These are phyloP conservation scores for Daldinia caldariorum DNA, from an alignment of 495 filamentous ascomycete species.

Conservation along the genomic window DNA sequence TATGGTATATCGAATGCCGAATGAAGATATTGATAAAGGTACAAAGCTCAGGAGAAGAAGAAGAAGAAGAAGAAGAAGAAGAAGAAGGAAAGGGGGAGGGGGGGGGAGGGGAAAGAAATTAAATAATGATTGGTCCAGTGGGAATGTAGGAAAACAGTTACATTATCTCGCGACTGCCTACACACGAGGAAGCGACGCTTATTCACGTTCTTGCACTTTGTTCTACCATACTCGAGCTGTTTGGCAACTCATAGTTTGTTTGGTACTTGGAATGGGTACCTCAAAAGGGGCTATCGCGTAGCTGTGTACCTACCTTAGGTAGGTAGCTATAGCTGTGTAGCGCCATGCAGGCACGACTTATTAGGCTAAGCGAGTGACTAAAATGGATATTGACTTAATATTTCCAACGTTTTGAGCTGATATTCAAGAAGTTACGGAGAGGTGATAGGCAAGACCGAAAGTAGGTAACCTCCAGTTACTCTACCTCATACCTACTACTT, in stretches of 20 bases:
- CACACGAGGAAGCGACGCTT: background rate
- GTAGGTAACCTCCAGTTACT: no score
- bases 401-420: background rate
- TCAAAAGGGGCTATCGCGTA: background rate
- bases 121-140: background rate
- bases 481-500: no score
- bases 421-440: background rate
- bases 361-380: no score
- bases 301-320: background rate
- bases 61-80: background rate
- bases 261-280: background rate
- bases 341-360: no score
- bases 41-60: background rate
- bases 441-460: background rate
- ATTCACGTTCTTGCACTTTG: constrained; percentile 2
- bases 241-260: background rate
- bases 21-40: background rate
- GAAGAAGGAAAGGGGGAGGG: background rate
- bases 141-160: background rate
- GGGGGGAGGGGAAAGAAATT: background rate
- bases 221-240: background rate
- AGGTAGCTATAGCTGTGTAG: background rate
- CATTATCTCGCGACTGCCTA: background rate
- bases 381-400: background rate
- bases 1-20: background rate